Percentiles rank a stretch among this genome's conserved stretches.
phyloP scores from a whole-genome alignment of 1,284 basidiomycete species.

The Trichosporon sp. region DNA sequence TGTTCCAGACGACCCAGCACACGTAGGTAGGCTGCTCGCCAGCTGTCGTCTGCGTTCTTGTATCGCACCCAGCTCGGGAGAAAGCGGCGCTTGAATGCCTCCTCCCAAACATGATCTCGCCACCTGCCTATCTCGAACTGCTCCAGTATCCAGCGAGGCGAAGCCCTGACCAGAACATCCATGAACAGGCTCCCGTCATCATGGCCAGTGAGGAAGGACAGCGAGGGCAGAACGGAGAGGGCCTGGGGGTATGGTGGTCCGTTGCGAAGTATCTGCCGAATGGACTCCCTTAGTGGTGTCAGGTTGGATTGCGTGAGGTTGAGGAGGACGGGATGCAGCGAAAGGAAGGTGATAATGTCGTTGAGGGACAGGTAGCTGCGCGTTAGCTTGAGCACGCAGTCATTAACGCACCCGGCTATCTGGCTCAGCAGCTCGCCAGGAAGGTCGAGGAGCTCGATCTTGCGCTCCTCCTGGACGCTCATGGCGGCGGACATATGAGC shows the following conservation, averaged over 20 bases:
- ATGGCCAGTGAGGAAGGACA: constrained; percentile 36
- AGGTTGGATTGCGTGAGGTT: constrained; percentile 41
- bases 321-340: constrained; percentile 41
- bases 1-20: constrained; percentile 47
- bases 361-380: constrained; percentile 43
- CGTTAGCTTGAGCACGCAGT: neutral
- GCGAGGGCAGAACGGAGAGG: constrained; percentile 43
- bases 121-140: constrained; percentile 43
- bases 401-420: constrained; percentile 41
- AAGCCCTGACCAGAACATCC: constrained; percentile 44
- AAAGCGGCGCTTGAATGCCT: constrained; percentile 49
- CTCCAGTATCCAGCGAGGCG: constrained; percentile 51
- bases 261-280: constrained; percentile 32
- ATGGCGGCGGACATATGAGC: neutral
- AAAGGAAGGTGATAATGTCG: constrained; percentile 42
- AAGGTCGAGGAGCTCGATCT: constrained; percentile 40
- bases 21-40: constrained; percentile 50
- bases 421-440: constrained; percentile 47
- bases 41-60: constrained; percentile 44
- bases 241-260: constrained; percentile 45
- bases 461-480: constrained; percentile 8
- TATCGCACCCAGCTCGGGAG: constrained; percentile 50
- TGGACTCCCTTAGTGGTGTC: constrained; percentile 42
- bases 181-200: constrained; percentile 40
- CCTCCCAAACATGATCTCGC: constrained; percentile 45